Evolutionary conservation across 495 filamentous ascomycete genomes (phyloP), one percentile per base, ranked within the genome.

Genomic region (Umbilicaria muhlenbergii): DNA sequence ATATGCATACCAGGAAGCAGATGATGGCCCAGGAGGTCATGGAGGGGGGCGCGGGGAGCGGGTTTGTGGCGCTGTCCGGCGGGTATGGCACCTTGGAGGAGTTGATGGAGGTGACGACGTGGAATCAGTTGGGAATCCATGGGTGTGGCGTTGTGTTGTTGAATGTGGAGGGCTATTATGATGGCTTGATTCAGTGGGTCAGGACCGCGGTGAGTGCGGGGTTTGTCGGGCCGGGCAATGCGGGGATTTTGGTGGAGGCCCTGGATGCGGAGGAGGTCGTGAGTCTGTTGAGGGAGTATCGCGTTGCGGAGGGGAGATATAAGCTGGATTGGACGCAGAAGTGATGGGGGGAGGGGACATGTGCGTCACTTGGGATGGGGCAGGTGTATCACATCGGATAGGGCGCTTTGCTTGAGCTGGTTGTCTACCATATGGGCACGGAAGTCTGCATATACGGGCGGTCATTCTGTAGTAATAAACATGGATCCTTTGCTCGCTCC

Each of bases 81-180:
- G 91, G 91, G 0, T 96, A 87, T 61, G 91, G 91, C 11, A 96
- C 92, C 6, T 69, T 96, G 56, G 91, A 98, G 64, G 91, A 98
- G 68, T 66, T 96, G 43, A 89, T 95, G 66, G 91, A 98, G 71
- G 81, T 93, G 43, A 81, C 79, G 28, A 96, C 91, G 11, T 98
- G 91, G 91, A 96, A 95, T 60, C 91, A 95, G 63, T 60, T 98
- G 44, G 91, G 92, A 0, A 98, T 98, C 47, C 91, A 98, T 59
- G 72, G 69, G 44, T 71, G 74, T 46, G 84, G 82, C 0, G 74
- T 98, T 38, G 77, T 87, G 36, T 61, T 94, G 48, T 69, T 82
- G 35, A 96, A 96, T 61, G 70, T 89, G 24, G 78, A 85, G 41
- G 87, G 88, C 1, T 96, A 89, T 58, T 98, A 87, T 68, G 77